These are phyloP conservation scores for Colletotrichum scovillei DNA, from an alignment of 2,329 filamentous ascomycete genomes.

Conservation along the genomic window DNA sequence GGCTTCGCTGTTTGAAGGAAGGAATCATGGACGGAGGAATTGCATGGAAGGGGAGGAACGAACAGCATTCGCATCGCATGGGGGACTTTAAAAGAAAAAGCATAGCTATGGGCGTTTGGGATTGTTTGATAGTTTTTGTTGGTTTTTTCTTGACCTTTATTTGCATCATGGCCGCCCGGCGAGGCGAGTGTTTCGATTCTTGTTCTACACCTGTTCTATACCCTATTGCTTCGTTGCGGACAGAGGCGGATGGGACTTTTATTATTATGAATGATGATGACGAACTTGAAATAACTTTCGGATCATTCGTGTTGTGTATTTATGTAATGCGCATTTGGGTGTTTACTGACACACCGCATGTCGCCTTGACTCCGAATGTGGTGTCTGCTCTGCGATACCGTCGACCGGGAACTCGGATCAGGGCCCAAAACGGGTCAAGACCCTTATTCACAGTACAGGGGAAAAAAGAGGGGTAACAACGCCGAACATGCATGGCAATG, in stretches of 20 bases:
- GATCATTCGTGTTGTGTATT: neutral
- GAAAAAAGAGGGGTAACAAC: neutral
- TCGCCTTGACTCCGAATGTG: neutral
- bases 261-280: neutral
- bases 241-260: conserved; percentile 2
- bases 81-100: neutral
- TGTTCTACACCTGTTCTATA: neutral
- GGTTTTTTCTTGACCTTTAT: neutral
- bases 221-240: neutral
- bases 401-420: neutral
- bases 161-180: conserved; percentile 1
- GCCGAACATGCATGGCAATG: neutral
- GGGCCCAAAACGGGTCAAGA: neutral
- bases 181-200: neutral
- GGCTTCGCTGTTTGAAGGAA: neutral
- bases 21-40: neutral
- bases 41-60: neutral
- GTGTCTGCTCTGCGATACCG: neutral
- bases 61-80: neutral
- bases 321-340: neutral
- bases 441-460: neutral
- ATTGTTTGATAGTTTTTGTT: neutral
- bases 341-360: neutral
- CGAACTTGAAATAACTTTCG: neutral
- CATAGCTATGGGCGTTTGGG: conserved; percentile 10